These are phyloP conservation scores for Neoboletus brunneissimus DNA, from an alignment of 768 basidiomycete species.

Conservation along the genomic window DNA sequence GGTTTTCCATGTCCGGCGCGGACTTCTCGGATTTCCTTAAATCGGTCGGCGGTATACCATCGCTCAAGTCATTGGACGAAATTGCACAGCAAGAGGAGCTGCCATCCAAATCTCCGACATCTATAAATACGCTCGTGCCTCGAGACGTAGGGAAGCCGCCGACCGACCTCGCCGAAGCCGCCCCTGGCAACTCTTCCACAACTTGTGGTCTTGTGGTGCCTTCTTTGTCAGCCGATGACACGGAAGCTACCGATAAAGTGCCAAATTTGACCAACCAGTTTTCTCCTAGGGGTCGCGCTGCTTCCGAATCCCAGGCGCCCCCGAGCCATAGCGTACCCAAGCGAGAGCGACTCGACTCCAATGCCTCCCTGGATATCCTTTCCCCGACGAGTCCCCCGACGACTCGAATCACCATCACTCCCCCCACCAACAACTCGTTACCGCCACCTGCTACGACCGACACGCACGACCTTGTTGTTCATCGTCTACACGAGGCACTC, in stretches of 20 bases:
- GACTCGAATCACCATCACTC: slow-evolving; percentile 45
- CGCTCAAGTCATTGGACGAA: slow-evolving; percentile 46
- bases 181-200: not conserved
- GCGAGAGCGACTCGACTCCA: slow-evolving; percentile 28
- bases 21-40: slow-evolving; percentile 78
- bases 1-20: slow-evolving; percentile 80
- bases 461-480: slow-evolving; percentile 44
- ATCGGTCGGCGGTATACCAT: slow-evolving; percentile 51
- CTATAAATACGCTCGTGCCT: slow-evolving; percentile 15
- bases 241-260: slow-evolving; percentile 14
- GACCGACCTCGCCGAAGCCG: not conserved
- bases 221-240: not conserved
- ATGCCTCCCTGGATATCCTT: slow-evolving; percentile 18
- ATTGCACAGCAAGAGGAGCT: slow-evolving; percentile 44
- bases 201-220: not conserved
- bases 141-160: not conserved
- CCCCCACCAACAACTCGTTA: slow-evolving; percentile 34
- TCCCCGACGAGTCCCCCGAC: slow-evolving; percentile 7
- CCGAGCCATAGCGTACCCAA: slow-evolving; percentile 4
- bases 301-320: slow-evolving; percentile 33
- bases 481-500: slow-evolving; percentile 60
- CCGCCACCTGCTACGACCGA: slow-evolving; percentile 32
- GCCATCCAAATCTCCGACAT: slow-evolving; percentile 20
- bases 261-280: slow-evolving; percentile 13
- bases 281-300: slow-evolving; percentile 23